Conservation (phyloP, 768 basidiomycete genomes). For the Leccinum obscurum region DNA sequence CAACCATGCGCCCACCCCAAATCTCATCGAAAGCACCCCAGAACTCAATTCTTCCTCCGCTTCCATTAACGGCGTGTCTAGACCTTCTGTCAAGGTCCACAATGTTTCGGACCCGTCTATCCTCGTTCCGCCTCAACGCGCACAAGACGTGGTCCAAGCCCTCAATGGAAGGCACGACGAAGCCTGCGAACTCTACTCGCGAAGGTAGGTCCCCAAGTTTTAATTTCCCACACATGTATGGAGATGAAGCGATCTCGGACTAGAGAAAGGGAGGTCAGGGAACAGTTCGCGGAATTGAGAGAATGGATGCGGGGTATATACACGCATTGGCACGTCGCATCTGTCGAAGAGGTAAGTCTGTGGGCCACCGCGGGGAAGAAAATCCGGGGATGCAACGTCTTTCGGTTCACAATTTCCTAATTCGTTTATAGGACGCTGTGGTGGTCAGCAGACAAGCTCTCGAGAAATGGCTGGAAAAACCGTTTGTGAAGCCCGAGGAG, state of each 20-base stretch:
- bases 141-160: constrained; percentile 49
- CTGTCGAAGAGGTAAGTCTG: constrained; percentile 46
- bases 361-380: constrained; percentile 5
- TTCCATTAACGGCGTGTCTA: constrained; percentile 23
- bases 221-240: constrained; percentile 16
- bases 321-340: constrained; percentile 55
- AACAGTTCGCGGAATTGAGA: constrained; percentile 51
- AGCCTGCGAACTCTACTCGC: constrained; percentile 49
- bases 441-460: constrained; percentile 63
- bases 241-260: constrained; percentile 12
- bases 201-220: constrained; percentile 41
- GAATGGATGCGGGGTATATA: constrained; percentile 60
- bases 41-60: constrained; percentile 13
- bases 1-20: constrained; percentile 18
- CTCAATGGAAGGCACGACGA: constrained; percentile 58
- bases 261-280: constrained; percentile 46
- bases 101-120: constrained; percentile 16
- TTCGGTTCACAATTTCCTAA: constrained; percentile 13
- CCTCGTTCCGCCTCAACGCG: constrained; percentile 54
- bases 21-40: constrained; percentile 19
- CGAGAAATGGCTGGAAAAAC: constrained; percentile 57
- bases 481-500: constrained; percentile 23
- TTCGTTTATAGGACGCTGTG: constrained; percentile 46
- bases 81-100: constrained; percentile 13
- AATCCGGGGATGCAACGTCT: constrained; percentile 9